Percentiles rank a stretch among this genome's conserved stretches.
Conservation (phyloP, 1,139 yeast genomes). For the Hanseniaspora gamundiae region DNA sequence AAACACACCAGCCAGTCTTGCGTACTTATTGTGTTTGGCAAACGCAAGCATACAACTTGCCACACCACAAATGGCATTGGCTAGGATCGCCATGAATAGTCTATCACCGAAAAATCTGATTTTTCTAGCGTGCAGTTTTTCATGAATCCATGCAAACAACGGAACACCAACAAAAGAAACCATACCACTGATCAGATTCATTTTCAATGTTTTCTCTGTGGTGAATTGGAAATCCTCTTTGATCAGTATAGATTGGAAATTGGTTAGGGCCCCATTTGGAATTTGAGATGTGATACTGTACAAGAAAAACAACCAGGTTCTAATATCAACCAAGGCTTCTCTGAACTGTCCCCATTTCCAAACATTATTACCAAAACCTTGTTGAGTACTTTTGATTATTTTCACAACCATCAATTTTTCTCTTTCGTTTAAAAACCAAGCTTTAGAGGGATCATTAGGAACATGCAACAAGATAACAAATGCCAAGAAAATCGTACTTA, state of each 20-base stretch:
- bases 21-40: constrained; percentile 25
- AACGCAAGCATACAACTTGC: constrained; percentile 40
- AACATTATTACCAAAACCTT: constrained; percentile 43
- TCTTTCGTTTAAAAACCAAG: constrained; percentile 35
- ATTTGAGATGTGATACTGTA: constrained; percentile 27
- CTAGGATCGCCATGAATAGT: constrained; percentile 33
- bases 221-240: constrained; percentile 28
- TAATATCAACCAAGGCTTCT: constrained; percentile 32
- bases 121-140: constrained; percentile 28
- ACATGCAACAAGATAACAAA: constrained; percentile 31
- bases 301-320: constrained; percentile 39
- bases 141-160: constrained; percentile 23
- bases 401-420: constrained; percentile 45
- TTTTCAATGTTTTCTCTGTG: constrained; percentile 29
- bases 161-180: constrained; percentile 33
- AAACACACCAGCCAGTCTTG: constrained; percentile 33
- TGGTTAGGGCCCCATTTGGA: constrained; percentile 23
- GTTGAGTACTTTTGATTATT: constrained; percentile 35
- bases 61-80: constrained; percentile 28
- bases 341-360: constrained; percentile 42
- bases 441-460: constrained; percentile 40
- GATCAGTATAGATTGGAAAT: constrained; percentile 26
- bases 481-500: constrained; percentile 36
- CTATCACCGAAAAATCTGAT: constrained; percentile 27
- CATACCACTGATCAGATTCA: constrained; percentile 31